These are phyloP conservation scores for Candida insectorum DNA, from an alignment of 805 yeast genomes.

Conservation along the genomic window DNA sequence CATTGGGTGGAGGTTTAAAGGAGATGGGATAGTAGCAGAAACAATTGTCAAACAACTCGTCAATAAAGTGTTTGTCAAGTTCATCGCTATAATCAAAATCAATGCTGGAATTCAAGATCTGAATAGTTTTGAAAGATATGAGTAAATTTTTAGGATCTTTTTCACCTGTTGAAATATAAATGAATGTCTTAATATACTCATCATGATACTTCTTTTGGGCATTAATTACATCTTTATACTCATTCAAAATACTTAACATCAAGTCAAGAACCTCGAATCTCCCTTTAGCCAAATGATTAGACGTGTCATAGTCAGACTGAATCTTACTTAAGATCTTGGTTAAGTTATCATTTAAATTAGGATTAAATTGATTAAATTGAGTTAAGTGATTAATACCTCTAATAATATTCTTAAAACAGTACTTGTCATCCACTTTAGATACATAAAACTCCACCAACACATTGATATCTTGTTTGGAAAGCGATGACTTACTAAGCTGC, in stretches of 20 bases:
- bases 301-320: constrained; percentile 47
- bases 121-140: constrained; percentile 59
- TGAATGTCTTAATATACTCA: constrained; percentile 51
- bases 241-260: constrained; percentile 31
- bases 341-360: constrained; percentile 25
- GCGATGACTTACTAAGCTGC: constrained; percentile 18
- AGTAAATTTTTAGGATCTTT: constrained; percentile 91
- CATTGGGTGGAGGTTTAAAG: constrained; percentile 87
- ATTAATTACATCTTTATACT: constrained; percentile 18
- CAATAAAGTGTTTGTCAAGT: constrained; percentile 41
- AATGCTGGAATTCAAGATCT: constrained; percentile 40
- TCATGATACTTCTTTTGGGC: constrained; percentile 25
- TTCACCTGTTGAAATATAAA: constrained; percentile 77
- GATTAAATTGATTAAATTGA: constrained; percentile 46
- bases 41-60: constrained; percentile 78
- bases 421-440: constrained; percentile 65
- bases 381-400: constrained; percentile 53
- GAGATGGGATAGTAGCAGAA: constrained; percentile 97
- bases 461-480: constrained; percentile 44
- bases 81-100: constrained; percentile 22
- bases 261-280: constrained; percentile 59
- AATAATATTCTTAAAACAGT: constrained; percentile 50
- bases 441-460: constrained; percentile 56
- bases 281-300: constrained; percentile 55
- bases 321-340: constrained; percentile 35